A percentile compares a stretch with the other conserved stretches of the same genome.
Conservation (phyloP, 2,329 filamentous ascomycete species). For the Xylaria hypoxylon region DNA sequence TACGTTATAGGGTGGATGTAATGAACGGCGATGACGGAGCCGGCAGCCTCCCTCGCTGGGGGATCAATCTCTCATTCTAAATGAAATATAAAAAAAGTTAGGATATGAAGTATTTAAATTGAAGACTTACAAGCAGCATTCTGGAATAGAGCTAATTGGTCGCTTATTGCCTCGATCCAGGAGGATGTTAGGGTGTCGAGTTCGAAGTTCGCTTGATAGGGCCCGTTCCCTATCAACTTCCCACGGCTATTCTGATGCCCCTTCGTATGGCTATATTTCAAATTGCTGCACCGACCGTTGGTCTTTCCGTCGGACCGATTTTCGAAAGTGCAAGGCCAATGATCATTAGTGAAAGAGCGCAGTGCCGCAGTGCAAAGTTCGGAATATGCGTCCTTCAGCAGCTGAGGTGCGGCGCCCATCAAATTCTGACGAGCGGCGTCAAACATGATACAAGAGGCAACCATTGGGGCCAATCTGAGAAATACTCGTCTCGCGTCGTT, state of each 20-base stretch:
- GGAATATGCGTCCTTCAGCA: not conserved
- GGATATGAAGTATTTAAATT: too few relatives aligned
- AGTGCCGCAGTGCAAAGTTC: not conserved
- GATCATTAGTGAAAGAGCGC: not conserved
- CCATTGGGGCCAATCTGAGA: conserved; percentile 58
- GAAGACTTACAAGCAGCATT: not conserved
- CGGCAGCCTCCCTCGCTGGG: too few relatives aligned
- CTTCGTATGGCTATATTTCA: not conserved
- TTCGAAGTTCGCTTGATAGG: not conserved
- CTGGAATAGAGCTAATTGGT: not conserved
- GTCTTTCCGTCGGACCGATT: not conserved
- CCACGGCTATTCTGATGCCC: not conserved
- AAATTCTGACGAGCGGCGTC: conserved; percentile 51
- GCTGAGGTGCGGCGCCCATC: not conserved
- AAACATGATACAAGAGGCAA: conserved; percentile 63
- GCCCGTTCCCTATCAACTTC: not conserved
- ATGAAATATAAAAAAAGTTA: too few relatives aligned
- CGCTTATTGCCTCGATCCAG: not conserved
- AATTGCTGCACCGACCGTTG: not conserved
- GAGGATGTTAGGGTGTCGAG: not conserved
- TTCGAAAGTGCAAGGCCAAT: not conserved
- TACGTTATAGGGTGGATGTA: too few relatives aligned
- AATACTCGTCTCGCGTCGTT: conserved; percentile 52
- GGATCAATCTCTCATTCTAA: too few relatives aligned
- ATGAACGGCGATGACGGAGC: too few relatives aligned